These are phyloP conservation scores for Pythium dissotocum DNA, from an alignment of 352 stramenopile genomes.

Conservation along the genomic window DNA sequence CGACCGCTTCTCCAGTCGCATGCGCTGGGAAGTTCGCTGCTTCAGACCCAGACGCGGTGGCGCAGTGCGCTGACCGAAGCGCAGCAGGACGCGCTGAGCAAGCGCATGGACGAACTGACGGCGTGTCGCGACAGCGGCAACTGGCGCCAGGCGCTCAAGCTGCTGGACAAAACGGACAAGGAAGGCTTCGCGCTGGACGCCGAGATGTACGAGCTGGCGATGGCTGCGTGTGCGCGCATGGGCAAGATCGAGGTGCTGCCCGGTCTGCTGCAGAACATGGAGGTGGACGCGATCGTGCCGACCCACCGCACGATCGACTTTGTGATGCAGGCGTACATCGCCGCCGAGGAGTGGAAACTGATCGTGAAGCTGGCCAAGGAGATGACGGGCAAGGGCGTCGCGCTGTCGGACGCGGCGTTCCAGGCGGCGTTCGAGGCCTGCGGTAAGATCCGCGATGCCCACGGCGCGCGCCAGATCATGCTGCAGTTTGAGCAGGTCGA, in stretches of 20 bases:
- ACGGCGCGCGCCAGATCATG: slow-evolving; percentile 52
- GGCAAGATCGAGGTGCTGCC: slow-evolving; percentile 79
- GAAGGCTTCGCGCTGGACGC: slow-evolving; percentile 52
- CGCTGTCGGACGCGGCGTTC: slow-evolving; percentile 69
- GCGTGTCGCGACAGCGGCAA: slow-evolving; percentile 60
- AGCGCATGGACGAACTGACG: slow-evolving; percentile 47
- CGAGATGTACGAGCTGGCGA: slow-evolving; percentile 80
- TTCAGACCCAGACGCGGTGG: slow-evolving; percentile 8
- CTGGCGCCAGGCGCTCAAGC: slow-evolving; percentile 72
- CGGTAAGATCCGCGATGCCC: slow-evolving; percentile 55
- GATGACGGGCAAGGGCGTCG: slow-evolving; percentile 43
- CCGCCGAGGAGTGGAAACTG: slow-evolving; percentile 60
- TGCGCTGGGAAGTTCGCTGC: neutral
- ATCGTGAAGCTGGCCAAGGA: slow-evolving; percentile 55
- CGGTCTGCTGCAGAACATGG: slow-evolving; percentile 77
- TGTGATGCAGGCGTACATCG: slow-evolving; percentile 77
- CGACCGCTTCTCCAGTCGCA: neutral
- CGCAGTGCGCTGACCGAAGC: slow-evolving; percentile 17
- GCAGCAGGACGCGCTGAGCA: slow-evolving; percentile 26
- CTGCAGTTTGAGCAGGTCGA: slow-evolving; percentile 36
- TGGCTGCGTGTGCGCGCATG: slow-evolving; percentile 76
- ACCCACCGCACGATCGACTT: slow-evolving; percentile 77
- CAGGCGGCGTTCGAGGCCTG: slow-evolving; percentile 74
- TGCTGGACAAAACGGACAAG: slow-evolving; percentile 72
- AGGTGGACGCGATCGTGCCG: slow-evolving; percentile 60